Base-by-base conservation (phyloP, 2,329 filamentous ascomycete genomes). In the Graphiopsis chlorocephala region DNA sequence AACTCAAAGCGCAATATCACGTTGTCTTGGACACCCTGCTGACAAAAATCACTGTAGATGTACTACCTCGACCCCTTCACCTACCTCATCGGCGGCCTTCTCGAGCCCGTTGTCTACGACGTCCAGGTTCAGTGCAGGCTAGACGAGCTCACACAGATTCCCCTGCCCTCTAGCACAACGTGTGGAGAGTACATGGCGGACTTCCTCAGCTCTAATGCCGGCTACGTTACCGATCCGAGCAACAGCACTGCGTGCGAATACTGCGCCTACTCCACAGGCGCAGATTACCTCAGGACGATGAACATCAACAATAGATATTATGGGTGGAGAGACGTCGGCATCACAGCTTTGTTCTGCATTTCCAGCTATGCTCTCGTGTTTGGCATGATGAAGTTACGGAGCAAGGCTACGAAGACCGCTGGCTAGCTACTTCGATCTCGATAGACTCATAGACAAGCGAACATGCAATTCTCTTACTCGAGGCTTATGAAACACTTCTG, bases 51-150 rank as follows among this genome's bases (percentile, higher is more conserved):
- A 1, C 5, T 17, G 2, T 50, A 50, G 77, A 47, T 64, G 52
- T 64, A 64, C 20, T 58, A 64, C 6, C 67, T 80, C 20, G 63
- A 64, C 0, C 92, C 92, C 0, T 90, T 96, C 68, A 92, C 89
- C 0, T 96, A 95, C 73, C 80, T 93, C 15, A 85, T 93, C 33
- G 84, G 84, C 10, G 90, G 87, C 23, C 86, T 95, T 78, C 76
- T 93, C 0, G 84, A 88, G 0, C 85, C 85, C 0, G 90, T 85
- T 1, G 79, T 96, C 4, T 89, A 33, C 20, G 56, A 64, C 8
- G 45, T 64, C 15, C n/a, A 59, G 4, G 33, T 65, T 14, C 71
- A 72, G 0, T 80, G 79, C 72, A 69, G 63, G 3, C 66, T 71
- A 25, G 64, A 63, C 14, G 78, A 80, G 64, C 72, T 80, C 31